phyloP scores from a whole-genome alignment of 805 yeast genomes.

The Saccharomycopsis amapae region DNA sequence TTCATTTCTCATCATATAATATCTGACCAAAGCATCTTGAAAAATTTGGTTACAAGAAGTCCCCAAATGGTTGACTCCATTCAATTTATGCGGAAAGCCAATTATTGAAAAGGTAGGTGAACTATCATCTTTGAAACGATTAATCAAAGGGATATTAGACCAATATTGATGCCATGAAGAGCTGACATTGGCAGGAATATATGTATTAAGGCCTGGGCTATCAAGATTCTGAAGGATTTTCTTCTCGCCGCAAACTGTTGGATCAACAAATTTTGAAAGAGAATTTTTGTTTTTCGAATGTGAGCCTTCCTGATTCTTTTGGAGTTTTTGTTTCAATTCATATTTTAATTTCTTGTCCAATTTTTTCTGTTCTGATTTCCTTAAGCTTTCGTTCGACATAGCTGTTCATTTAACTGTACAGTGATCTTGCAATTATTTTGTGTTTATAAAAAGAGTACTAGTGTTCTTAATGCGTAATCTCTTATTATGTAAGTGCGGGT shows the following conservation, averaged over 20 bases:
- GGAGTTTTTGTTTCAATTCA: too few relatives aligned
- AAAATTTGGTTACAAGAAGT: constrained; percentile 95
- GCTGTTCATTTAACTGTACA: too few relatives aligned
- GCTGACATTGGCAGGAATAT: constrained; percentile 85
- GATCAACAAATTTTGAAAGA: constrained; percentile 12
- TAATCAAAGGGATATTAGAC: constrained; percentile 74
- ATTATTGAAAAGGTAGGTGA: constrained; percentile 88
- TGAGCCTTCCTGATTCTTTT: too few relatives aligned
- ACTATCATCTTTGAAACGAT: constrained; percentile 80
- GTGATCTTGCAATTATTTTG: too few relatives aligned
- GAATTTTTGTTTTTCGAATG: too few relatives aligned
- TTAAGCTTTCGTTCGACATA: too few relatives aligned
- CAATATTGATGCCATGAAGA: constrained; percentile 98
- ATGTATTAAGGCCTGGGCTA: constrained; percentile 90
- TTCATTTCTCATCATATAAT: constrained; percentile 92
- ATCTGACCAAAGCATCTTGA: constrained; percentile 89
- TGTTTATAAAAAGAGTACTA: too few relatives aligned
- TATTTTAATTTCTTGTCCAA: too few relatives aligned
- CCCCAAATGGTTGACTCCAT: constrained; percentile 97
- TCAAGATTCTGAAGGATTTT: constrained; percentile 77
- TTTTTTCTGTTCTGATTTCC: too few relatives aligned
- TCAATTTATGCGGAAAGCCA: constrained; percentile 97
- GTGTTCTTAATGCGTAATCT: too few relatives aligned
- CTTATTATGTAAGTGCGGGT: too few relatives aligned
- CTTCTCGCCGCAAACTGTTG: constrained; percentile 70